Percentiles rank a stretch among this genome's conserved stretches.
phyloP scores from a whole-genome alignment of 1,284 basidiomycete species.

The Chalciporus sp. region DNA sequence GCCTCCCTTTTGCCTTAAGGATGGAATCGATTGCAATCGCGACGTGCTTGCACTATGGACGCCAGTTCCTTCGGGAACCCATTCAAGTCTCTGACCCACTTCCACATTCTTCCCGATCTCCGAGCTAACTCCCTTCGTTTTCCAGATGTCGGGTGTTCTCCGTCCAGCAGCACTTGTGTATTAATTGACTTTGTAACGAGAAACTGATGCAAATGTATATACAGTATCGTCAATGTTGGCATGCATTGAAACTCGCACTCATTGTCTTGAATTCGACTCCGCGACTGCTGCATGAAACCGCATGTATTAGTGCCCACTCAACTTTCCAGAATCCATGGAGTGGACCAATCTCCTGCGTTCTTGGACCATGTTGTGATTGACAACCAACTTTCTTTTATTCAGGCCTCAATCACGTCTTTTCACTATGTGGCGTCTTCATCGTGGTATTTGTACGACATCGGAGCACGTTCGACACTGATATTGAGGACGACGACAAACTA shows the following conservation, averaged over 20 bases:
- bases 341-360: neutral
- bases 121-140: conserved; percentile 18
- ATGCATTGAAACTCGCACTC: neutral
- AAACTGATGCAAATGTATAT: neutral
- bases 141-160: conserved; percentile 5
- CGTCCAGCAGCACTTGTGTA: neutral
- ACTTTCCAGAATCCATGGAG: neutral
- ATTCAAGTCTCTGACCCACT: conserved; percentile 73
- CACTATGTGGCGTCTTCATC: neutral
- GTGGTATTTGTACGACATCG: neutral
- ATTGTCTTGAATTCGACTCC: neutral
- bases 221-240: neutral
- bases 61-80: conserved; percentile 64
- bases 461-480: neutral
- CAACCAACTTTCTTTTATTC: neutral
- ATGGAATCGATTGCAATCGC: conserved; percentile 56
- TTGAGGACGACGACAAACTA: neutral
- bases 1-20: conserved; percentile 28
- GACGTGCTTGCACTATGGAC: conserved; percentile 64
- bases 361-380: neutral
- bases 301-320: neutral
- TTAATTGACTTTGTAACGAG: neutral
- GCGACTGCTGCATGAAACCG: neutral
- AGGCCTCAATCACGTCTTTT: neutral
- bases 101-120: neutral